A percentile compares a stretch with the other conserved stretches of the same genome.
These are phyloP conservation scores for Backusella parvicylindrica DNA, from an alignment of 192 early-diverging fungal genomes.

Conservation along the genomic window DNA sequence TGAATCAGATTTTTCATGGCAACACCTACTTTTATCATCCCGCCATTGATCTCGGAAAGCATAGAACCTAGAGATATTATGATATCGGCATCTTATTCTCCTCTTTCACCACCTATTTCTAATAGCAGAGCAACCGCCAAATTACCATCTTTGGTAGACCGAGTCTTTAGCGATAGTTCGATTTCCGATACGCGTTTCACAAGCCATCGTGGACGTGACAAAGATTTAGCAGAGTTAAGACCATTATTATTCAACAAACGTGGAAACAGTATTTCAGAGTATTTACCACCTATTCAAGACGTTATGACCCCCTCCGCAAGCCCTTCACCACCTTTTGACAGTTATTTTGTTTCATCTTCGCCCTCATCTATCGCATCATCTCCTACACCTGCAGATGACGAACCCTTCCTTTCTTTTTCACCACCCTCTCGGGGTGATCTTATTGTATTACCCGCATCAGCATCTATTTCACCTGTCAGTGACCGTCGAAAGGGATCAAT, in stretches of 20 bases:
- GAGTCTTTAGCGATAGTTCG: background rate
- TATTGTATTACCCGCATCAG: background rate
- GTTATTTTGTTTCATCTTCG: background rate
- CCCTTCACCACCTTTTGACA: conserved; percentile 14
- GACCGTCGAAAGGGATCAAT: conserved; percentile 27
- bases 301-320: conserved; percentile 15
- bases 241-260: conserved; percentile 3
- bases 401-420: background rate
- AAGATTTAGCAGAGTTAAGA: conserved; percentile 7
- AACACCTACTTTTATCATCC: background rate
- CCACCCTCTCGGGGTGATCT: background rate
- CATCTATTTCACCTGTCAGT: background rate
- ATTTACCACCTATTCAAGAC: conserved; percentile 12
- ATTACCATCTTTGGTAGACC: conserved; percentile 3
- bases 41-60: background rate
- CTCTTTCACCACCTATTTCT: conserved; percentile 1
- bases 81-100: background rate
- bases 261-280: background rate
- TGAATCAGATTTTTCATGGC: background rate
- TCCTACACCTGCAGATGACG: conserved; percentile 7
- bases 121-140: background rate
- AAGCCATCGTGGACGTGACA: background rate
- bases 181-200: conserved; percentile 13
- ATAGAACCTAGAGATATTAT: background rate
- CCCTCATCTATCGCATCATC: conserved; percentile 8